Percentiles rank a stretch among this genome's conserved stretches.
Evolutionary conservation across 2,329 filamentous ascomycete genomes (phyloP).

Genomic region (Exophiala calicioides): DNA sequence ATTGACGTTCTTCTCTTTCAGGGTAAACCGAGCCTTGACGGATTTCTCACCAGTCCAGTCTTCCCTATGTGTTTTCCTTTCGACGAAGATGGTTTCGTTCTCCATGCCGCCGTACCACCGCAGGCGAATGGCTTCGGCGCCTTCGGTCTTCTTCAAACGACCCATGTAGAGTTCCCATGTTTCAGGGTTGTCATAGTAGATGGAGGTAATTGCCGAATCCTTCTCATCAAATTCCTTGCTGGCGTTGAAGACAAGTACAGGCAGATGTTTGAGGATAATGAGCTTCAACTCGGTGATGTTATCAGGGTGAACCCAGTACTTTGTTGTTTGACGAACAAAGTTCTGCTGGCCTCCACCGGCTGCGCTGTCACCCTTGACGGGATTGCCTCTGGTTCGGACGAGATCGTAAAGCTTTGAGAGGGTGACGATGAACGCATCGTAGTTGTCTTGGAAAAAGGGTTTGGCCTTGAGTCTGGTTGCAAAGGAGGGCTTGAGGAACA

Average conservation of each 20-base stretch:
- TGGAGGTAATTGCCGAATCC: constrained; percentile 94
- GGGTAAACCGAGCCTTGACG: constrained; percentile 90
- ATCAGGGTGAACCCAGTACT: constrained; percentile 98
- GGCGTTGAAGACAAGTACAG: constrained; percentile 94
- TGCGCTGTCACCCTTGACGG: constrained; percentile 84
- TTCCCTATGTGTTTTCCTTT: constrained; percentile 96
- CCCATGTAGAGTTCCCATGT: constrained; percentile 94
- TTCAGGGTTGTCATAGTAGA: constrained; percentile 95
- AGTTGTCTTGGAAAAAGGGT: constrained; percentile 98
- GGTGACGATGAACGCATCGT: constrained; percentile 92
- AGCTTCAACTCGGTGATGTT: constrained; percentile 98
- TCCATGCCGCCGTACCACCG: constrained; percentile 98
- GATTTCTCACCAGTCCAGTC: constrained; percentile 99
- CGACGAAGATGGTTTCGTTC: constrained; percentile 90
- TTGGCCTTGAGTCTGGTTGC: constrained; percentile 91
- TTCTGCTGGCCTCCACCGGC: constrained; percentile 91
- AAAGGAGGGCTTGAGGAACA: constrained; percentile 94
- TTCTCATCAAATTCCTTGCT: constrained; percentile 92
- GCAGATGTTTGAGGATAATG: constrained; percentile 95
- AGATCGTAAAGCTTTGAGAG: constrained; percentile 94
- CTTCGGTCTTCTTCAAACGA: constrained; percentile 94
- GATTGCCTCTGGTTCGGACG: constrained; percentile 88
- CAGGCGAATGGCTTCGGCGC: constrained; percentile 91
- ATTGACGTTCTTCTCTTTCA: constrained; percentile 98
- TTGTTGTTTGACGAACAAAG: constrained; percentile 95